These are phyloP conservation scores for Trametes elegans DNA, from an alignment of 768 basidiomycete species.

Conservation along the genomic window DNA sequence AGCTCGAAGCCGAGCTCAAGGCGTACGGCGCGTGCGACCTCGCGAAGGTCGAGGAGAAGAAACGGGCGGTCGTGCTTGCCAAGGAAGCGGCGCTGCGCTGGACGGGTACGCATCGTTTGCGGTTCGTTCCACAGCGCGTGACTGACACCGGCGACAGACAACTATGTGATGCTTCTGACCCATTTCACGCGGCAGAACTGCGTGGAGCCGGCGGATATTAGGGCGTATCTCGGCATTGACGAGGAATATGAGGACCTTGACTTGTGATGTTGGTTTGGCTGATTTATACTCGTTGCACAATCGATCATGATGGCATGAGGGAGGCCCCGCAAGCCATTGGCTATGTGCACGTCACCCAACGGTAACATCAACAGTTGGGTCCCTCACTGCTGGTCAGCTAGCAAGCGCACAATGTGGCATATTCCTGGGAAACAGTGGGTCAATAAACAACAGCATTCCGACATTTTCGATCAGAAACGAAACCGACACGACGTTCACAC, in stretches of 20 bases:
- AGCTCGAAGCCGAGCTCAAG: slow-evolving; percentile 65
- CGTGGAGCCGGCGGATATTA: slow-evolving; percentile 59
- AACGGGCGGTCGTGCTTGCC: slow-evolving; percentile 67
- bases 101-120: slow-evolving; percentile 83
- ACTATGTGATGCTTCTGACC: slow-evolving; percentile 62
- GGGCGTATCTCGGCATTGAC: slow-evolving; percentile 61
- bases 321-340: too few relatives aligned
- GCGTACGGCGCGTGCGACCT: slow-evolving; percentile 87
- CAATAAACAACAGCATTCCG: too few relatives aligned
- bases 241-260: slow-evolving; percentile 76
- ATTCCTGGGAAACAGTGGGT: too few relatives aligned
- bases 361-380: too few relatives aligned
- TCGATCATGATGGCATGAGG: too few relatives aligned
- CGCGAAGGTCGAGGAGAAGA: slow-evolving; percentile 72
- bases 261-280: not conserved
- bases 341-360: too few relatives aligned
- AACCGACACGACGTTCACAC: too few relatives aligned
- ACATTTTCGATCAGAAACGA: too few relatives aligned
- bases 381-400: too few relatives aligned
- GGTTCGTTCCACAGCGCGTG: not conserved
- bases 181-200: slow-evolving; percentile 65
- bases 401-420: too few relatives aligned
- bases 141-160: slow-evolving; percentile 44
- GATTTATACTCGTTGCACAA: not conserved
- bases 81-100: slow-evolving; percentile 83